Conservation (phyloP, 148 eudicot genomes). For the Silene latifolia region DNA sequence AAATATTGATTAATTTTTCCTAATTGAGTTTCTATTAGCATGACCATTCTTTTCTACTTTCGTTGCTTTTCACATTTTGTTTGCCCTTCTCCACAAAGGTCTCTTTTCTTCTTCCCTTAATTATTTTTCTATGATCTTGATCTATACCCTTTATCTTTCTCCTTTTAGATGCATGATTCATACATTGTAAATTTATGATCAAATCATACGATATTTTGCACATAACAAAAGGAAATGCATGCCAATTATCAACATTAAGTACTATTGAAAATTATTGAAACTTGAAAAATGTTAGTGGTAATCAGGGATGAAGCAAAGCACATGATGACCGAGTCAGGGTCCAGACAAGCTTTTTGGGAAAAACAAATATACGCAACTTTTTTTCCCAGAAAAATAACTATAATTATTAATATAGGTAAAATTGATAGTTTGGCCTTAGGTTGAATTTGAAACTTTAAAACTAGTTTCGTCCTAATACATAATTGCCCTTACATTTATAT, state of each 20-base stretch:
- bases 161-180: background rate
- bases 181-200: background rate
- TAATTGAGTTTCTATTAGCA: conserved; percentile 29
- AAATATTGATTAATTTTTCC: conserved; percentile 19
- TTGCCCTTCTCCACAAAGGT: conserved; percentile 38
- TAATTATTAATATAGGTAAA: too few species aligned
- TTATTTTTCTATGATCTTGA: background rate
- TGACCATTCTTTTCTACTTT: conserved; percentile 29
- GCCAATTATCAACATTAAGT: background rate
- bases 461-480: too few species aligned
- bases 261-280: background rate
- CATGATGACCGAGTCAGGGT: too few species aligned
- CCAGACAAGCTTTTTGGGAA: too few species aligned
- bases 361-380: too few species aligned
- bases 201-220: background rate
- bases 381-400: too few species aligned
- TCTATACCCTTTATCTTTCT: background rate
- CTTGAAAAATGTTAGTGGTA: background rate
- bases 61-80: conserved; percentile 32
- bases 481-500: background rate
- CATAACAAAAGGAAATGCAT: background rate
- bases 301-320: too few species aligned
- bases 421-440: too few species aligned
- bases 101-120: background rate
- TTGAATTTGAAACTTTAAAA: too few species aligned